Conservation (phyloP, 352 stramenopile genomes). For the Globisporangium ultimum region DNA sequence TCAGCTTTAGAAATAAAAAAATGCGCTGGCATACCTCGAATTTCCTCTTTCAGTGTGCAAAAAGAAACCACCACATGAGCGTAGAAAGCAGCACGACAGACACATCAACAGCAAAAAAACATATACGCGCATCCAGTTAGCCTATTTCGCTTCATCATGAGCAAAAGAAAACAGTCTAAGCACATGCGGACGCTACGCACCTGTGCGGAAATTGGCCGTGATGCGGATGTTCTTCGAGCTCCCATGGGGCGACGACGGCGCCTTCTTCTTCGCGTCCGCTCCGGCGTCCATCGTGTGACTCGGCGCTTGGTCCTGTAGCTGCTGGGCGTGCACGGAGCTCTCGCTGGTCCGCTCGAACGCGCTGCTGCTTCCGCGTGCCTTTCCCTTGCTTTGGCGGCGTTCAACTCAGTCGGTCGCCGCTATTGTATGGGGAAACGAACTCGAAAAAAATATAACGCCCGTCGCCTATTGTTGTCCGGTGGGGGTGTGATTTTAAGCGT, state of each 20-base stretch:
- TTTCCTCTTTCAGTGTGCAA: constrained; percentile 34
- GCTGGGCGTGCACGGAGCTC: not conserved
- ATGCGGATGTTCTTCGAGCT: constrained; percentile 22
- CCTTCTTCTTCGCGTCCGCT: constrained; percentile 9
- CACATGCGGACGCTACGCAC: constrained; percentile 11
- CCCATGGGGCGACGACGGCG: constrained; percentile 8
- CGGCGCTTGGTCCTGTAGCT: not conserved
- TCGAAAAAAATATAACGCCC: not conserved
- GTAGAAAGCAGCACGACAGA: not conserved
- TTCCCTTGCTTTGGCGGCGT: not conserved
- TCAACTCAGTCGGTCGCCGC: not conserved
- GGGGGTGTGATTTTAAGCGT: not conserved
- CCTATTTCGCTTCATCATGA: not conserved
- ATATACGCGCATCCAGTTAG: not conserved
- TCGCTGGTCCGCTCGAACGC: not conserved
- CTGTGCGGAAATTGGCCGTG: constrained; percentile 68
- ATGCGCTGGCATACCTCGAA: constrained; percentile 37
- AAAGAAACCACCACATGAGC: not conserved
- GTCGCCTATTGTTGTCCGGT: not conserved
- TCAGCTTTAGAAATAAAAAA: too few relatives aligned
- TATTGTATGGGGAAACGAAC: not conserved
- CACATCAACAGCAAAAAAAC: not conserved
- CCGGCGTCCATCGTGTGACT: constrained; percentile 4
- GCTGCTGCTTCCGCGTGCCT: not conserved
- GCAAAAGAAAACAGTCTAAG: not conserved